Base-by-base conservation (phyloP, 768 basidiomycete species). In the Xerocomellus amylosporus region DNA sequence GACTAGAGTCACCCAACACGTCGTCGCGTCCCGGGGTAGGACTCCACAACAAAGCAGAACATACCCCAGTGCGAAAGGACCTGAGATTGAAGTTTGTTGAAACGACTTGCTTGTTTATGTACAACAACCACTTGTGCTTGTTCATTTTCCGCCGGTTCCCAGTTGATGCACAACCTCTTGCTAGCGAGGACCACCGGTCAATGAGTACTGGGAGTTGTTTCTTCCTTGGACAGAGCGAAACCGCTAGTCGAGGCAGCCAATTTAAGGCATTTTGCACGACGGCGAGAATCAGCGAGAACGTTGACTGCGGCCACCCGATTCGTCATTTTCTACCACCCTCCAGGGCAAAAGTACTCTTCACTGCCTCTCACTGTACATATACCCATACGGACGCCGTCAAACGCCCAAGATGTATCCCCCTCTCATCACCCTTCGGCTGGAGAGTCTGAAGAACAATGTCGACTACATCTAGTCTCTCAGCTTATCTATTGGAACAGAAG, bases 401-500 rank as follows among this genome's bases (percentile, higher is more conserved):
- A 22, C 39, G 31, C 9, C 42, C 24, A 15, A 46, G 26, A 51
- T 33, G 22, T 37, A 20, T 28, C 30, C 5, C 10, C 17, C 26
- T 34, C 57, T 54, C 46, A 34, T 46, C 40, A 31, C 20, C 33
- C 20, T 13, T 44, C 42, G 49, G 20, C 8, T 17, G n/a, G 14
- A 49, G 38, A 51, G 12, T 34, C 22, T 52, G 19, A 58, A 55
- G 51, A 47, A 38, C 44, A 26, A 69, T 71, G 65, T 53, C 70
- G n/a, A n/a, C n/a, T 7, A 20, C 46, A 1, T 56, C 61, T 15
- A 58, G 54, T 47, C 63, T 80, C 30, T 68, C 75, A 3, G 63
- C 65, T 8, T 80, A 78, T 59, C 68, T 85, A 15, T 30, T 47
- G n/a, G 64, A 65, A 22, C 71, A 82, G 53, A 91, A 89, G 67